Base-by-base conservation (phyloP, 1,284 basidiomycete genomes). In the Rhodotorula sp. region DNA sequence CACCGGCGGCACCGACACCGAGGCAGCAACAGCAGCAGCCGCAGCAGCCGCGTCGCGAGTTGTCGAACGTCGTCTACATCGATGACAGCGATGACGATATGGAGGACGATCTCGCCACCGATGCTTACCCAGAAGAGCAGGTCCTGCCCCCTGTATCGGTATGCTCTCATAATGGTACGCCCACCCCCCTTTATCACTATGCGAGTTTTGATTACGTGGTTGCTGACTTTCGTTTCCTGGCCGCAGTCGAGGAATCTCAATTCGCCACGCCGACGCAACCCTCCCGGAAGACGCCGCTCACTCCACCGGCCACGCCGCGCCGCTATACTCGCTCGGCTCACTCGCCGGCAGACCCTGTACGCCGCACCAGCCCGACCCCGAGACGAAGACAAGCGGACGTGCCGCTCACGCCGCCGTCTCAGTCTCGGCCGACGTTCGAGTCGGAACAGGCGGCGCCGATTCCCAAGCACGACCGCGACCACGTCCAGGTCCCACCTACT, bases 271-370 rank as follows among this genome's bases (percentile, higher is more conserved):
- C 73, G 0, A 71, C 73, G 5, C 70, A 71, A 48, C 70, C 70
- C 2, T 23, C 23, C 1, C 67, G 67, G 48, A 62, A 60, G 31
- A 55, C 73, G 15, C 73, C 70, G 3, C 67, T 74, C 66, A 74
- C 73, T 3, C 73, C 73, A 10, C 73, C 73, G 6, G 70, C 73
- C 0, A 74, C 73, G 10, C 73, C 73, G 5, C 70, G 70, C 12
- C 62, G 69, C 28, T 50, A 56, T 6, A 59, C 55, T n/a, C 67
- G 73, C 49, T 45, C 43, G 6, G 52, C 62, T 2, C 64, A 62
- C 12, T n/a, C 68, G 2, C 54, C 68, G 6, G 55, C 47, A 34
- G 52, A 60, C 50, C 66, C 52, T 38, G 62, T 6, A 52, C 71
- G 49, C 7, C 71, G 52, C 47, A 19, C 57, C n/a, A 38, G 28